Base-by-base conservation (phyloP, 176 grass and related monocot species). In the Cenchrus americanus region DNA sequence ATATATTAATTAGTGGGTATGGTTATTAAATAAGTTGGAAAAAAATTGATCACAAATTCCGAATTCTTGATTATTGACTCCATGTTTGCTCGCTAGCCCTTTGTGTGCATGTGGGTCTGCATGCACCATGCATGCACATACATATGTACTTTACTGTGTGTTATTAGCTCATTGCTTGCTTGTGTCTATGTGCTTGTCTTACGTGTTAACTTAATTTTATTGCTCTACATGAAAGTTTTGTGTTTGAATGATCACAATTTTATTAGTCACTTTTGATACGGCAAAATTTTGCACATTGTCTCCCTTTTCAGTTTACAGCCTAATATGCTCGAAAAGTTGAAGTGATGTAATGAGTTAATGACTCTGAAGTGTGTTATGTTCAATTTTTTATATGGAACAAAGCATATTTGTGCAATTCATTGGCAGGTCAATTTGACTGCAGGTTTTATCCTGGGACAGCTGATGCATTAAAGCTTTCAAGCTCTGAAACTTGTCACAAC, bases 381-480 rank as follows among this genome's bases (percentile, higher is more conserved):
- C 7, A 62, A 44, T 81, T 11, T 81, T 10, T 10, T 62, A 46
- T 61, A 65, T 49, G 6, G 14, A 82, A 37, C 53, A 70, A 65
- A 69, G 14, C 30, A 37, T 62, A 8, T 27, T 73, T 73, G 21
- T 72, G 60, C 37, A 75, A 17, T 60, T 85, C 44, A 64, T 77
- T 62, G 41, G 79, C 24, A 26, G 53, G 30, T 42, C 42, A 48
- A 73, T 54, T 30, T 58, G 26, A 17, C 30, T 91, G 81, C 84
- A 98, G 95, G 83, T 98, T 98, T 85, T 98, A 94, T 86, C 92
- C 95, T 46, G 90, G 92, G 21, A 90, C 90, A 81, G 88, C 90
- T 53, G 95, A 98, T 90, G 95, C 95, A 77, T 85, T 98, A 77
- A 98, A 88, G 89, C 91, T 98, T 93, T 89, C 95, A 82, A 93